phyloP scores from a whole-genome alignment of 2,329 filamentous ascomycete species.

The Penicillium sp. region DNA sequence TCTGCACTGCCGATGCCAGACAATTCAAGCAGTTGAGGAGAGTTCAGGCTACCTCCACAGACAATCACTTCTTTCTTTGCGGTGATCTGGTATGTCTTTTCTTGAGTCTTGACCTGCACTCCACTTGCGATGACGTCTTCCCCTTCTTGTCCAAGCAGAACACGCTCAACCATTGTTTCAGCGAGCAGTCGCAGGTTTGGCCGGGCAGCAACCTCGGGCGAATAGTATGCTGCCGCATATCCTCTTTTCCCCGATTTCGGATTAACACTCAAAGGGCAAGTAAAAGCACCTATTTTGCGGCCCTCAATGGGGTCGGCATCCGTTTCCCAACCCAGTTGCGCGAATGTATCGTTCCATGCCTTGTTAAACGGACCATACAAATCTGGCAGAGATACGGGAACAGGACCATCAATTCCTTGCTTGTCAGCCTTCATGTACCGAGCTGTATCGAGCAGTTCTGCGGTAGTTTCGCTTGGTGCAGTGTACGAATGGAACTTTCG shows the following conservation, averaged over 20 bases:
- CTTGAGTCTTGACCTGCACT: slow-evolving; percentile 18
- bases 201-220: slow-evolving; percentile 37
- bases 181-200: slow-evolving; percentile 50
- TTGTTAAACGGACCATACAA: slow-evolving; percentile 32
- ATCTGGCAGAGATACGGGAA: slow-evolving; percentile 28
- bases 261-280: slow-evolving; percentile 37
- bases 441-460: slow-evolving; percentile 9
- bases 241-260: slow-evolving; percentile 33
- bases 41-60: slow-evolving; percentile 57
- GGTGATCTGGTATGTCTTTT: slow-evolving; percentile 26
- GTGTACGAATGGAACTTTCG: slow-evolving; percentile 40
- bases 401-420: slow-evolving; percentile 20
- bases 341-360: slow-evolving; percentile 27
- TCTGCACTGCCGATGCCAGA: slow-evolving; percentile 58
- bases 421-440: slow-evolving; percentile 19
- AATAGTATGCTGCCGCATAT: slow-evolving; percentile 46
- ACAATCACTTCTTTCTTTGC: slow-evolving; percentile 57
- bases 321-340: slow-evolving; percentile 22
- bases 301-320: slow-evolving; percentile 37
- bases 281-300: slow-evolving; percentile 41
- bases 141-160: slow-evolving; percentile 43
- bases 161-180: slow-evolving; percentile 47
- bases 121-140: slow-evolving; percentile 19
- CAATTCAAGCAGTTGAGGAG: slow-evolving; percentile 59
- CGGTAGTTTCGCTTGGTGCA: slow-evolving; percentile 29